phyloP scores from a whole-genome alignment of 2,329 filamentous ascomycete genomes.

The Endocalyx cinctus region DNA sequence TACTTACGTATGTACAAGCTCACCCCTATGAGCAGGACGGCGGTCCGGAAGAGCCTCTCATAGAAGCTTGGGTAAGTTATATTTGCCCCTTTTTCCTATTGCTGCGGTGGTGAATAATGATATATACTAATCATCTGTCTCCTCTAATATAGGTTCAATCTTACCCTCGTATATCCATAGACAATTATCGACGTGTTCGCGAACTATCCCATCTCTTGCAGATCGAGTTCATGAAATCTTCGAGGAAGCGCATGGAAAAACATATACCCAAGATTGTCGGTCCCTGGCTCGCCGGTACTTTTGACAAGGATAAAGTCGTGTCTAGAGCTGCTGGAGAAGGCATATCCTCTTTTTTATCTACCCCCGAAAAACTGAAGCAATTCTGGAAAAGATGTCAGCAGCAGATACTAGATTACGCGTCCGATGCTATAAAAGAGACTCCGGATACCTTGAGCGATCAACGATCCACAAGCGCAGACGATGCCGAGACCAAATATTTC shows the following conservation, averaged over 20 bases:
- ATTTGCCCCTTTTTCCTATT: conserved; percentile 1
- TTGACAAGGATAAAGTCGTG: conserved; percentile 77
- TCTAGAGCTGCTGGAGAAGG: conserved; percentile 74
- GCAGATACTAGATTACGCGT: conserved; percentile 77
- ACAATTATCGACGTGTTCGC: conserved; percentile 80
- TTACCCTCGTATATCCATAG: conserved; percentile 86
- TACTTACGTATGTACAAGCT: conserved; percentile 59
- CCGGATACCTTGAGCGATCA: conserved; percentile 82
- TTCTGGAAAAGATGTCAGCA: conserved; percentile 80
- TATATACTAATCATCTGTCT: no score
- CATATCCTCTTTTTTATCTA: conserved; percentile 69
- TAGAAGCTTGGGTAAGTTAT: conserved; percentile 74
- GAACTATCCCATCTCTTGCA: conserved; percentile 80
- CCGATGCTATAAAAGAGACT: conserved; percentile 75
- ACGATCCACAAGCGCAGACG: conserved; percentile 75
- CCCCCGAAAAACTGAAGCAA: conserved; percentile 69
- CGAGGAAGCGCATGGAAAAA: conserved; percentile 78
- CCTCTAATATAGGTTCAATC: conserved; percentile 63
- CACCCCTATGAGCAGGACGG: conserved; percentile 50
- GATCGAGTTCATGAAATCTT: conserved; percentile 53
- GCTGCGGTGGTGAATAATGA: conserved; percentile 11
- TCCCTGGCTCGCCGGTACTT: conserved; percentile 86
- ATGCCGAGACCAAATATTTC: conserved; percentile 79
- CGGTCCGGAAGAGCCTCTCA: conserved; percentile 72
- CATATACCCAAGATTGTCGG: conserved; percentile 73